Evolutionary conservation across 2,329 filamentous ascomycete species (phyloP).

Genomic region (Arthrinium puccinioides): DNA sequence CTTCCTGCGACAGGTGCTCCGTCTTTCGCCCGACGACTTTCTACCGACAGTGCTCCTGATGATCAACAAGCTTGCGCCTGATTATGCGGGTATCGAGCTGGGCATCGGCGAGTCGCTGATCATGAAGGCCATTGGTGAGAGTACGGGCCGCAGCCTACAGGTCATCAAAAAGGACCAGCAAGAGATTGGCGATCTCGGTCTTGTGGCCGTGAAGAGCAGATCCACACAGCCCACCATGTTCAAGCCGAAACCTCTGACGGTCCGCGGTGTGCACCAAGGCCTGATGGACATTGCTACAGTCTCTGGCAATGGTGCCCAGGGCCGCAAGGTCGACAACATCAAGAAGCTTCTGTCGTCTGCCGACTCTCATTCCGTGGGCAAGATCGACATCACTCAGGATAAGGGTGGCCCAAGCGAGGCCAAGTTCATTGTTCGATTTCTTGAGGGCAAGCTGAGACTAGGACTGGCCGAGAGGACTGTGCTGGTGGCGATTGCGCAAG

Average conservation of each 20-base stretch:
- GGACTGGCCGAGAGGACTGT: constrained; percentile 91
- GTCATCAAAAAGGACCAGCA: constrained; percentile 95
- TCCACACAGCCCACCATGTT: constrained; percentile 97
- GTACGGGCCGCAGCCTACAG: constrained; percentile 77
- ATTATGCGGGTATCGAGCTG: constrained; percentile 92
- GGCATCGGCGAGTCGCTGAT: constrained; percentile 98
- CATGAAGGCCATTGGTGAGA: constrained; percentile 97
- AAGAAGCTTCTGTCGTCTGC: constrained; percentile 94
- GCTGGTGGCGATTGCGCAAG: constrained; percentile 82
- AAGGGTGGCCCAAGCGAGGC: constrained; percentile 93
- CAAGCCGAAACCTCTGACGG: constrained; percentile 85
- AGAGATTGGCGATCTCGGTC: constrained; percentile 88
- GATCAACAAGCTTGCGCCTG: constrained; percentile 96
- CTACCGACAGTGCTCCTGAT: constrained; percentile 86
- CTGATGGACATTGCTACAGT: constrained; percentile 83
- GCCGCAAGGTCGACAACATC: constrained; percentile 86
- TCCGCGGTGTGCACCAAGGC: constrained; percentile 79
- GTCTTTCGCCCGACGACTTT: constrained; percentile 81
- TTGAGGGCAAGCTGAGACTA: constrained; percentile 89
- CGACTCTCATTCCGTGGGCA: constrained; percentile 64
- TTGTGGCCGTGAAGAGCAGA: constrained; percentile 92
- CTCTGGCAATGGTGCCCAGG: constrained; percentile 79
- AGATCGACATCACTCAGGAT: constrained; percentile 84
- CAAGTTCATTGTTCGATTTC: constrained; percentile 85
- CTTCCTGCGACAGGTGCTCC: constrained; percentile 89